These are phyloP conservation scores for Juglanconis juglandina DNA, from an alignment of 2,329 filamentous ascomycete genomes.

Conservation along the genomic window DNA sequence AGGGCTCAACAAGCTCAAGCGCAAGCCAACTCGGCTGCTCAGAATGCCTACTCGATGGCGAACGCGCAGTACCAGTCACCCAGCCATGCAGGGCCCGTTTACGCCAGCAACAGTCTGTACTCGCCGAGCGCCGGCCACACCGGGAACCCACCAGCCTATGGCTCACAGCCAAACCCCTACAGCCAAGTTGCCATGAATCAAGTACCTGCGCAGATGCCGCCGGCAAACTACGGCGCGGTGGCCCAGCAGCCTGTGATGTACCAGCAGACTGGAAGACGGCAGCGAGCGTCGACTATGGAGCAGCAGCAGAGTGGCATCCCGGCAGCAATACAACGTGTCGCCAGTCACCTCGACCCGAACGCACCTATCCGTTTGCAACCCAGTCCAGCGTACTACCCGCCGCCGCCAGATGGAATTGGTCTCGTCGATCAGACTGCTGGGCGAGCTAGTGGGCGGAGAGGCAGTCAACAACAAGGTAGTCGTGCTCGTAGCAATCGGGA, in stretches of 20 bases:
- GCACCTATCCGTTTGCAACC: conserved; percentile 92
- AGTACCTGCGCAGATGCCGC: conserved; percentile 61
- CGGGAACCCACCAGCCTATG: conserved; percentile 75
- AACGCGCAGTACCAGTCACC: conserved; percentile 48
- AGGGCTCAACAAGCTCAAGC: conserved; percentile 69
- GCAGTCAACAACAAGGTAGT: conserved; percentile 65
- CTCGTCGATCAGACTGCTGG: conserved; percentile 56
- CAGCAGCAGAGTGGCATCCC: conserved; percentile 91
- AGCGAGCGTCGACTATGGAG: conserved; percentile 94
- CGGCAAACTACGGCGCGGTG: conserved; percentile 58
- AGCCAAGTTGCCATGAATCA: conserved; percentile 71
- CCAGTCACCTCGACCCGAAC: conserved; percentile 91
- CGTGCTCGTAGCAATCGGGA: conserved; percentile 62
- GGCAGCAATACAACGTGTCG: conserved; percentile 86
- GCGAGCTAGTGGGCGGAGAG: conserved; percentile 62
- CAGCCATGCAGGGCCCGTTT: conserved; percentile 13
- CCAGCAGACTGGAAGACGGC: conserved; percentile 73
- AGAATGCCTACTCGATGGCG: conserved; percentile 60
- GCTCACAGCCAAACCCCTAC: conserved; percentile 67
- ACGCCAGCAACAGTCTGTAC: conserved; percentile 74
- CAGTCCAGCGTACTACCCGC: conserved; percentile 95
- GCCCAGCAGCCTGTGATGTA: conserved; percentile 55
- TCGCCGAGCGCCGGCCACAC: conserved; percentile 49
- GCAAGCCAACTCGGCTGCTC: conserved; percentile 65
- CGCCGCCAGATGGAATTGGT: conserved; percentile 77